These are phyloP conservation scores for peach (Prunus persica) DNA, from an alignment of 306 rosid species.

Conservation along the genomic window DNA sequence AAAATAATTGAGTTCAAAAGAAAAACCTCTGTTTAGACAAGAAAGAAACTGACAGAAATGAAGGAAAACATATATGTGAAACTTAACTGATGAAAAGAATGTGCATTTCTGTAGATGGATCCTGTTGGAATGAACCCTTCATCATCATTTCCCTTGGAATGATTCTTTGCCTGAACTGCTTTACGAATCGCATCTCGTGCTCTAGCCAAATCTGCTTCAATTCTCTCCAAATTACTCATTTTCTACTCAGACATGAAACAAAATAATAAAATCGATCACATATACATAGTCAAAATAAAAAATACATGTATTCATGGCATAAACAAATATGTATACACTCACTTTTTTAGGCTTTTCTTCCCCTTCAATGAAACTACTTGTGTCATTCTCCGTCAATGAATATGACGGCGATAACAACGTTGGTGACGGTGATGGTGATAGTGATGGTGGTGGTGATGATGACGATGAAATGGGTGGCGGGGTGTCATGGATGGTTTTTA, in stretches of 20 bases:
- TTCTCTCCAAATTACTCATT: constrained; percentile 21
- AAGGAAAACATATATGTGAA: neutral
- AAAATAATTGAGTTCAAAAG: neutral
- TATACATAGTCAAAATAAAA: no score
- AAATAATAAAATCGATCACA: neutral
- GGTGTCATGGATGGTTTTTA: neutral
- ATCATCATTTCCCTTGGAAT: constrained; percentile 20
- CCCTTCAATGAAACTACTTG: neutral
- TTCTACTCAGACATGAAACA: neutral
- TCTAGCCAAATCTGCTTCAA: constrained; percentile 50
- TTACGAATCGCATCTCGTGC: constrained; percentile 49
- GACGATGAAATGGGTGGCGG: neutral
- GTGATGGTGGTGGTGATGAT: neutral
- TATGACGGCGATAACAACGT: neutral
- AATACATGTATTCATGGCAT: neutral
- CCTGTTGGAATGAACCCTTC: constrained; percentile 51
- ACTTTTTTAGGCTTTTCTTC: neutral
- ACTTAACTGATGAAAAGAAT: constrained; percentile 35
- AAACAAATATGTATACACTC: rapidly evolving
- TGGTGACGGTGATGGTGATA: neutral
- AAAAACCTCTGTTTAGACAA: neutral
- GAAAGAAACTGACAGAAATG: neutral
- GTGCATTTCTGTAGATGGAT: constrained; percentile 48
- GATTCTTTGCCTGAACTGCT: constrained; percentile 34
- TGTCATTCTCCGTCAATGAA: neutral